These are phyloP conservation scores for Claviceps capensis DNA, from an alignment of 2,329 filamentous ascomycete genomes.

Conservation along the genomic window DNA sequence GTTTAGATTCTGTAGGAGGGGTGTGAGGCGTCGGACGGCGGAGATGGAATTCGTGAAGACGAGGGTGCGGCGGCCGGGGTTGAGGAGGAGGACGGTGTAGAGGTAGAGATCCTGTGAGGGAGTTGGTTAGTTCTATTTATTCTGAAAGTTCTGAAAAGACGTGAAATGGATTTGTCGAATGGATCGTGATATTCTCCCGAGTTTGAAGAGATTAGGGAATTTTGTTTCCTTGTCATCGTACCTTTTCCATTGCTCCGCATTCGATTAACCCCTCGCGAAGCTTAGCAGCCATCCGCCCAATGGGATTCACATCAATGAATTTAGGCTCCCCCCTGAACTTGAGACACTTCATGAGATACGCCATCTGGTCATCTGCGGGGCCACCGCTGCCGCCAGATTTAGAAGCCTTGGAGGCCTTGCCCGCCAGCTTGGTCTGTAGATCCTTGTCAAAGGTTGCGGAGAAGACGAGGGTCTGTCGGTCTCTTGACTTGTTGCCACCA, in stretches of 20 bases:
- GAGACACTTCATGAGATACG: conserved; percentile 80
- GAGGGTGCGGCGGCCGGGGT: conserved; percentile 67
- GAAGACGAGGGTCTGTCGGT: conserved; percentile 84
- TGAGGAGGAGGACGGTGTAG: conserved; percentile 73
- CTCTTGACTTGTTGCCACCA: conserved; percentile 31
- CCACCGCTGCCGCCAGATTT: conserved; percentile 23
- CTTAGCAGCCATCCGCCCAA: conserved; percentile 73
- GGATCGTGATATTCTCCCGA: neutral
- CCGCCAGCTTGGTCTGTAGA: conserved; percentile 78
- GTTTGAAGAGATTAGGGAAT: neutral
- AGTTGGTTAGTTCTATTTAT: conserved; percentile 9
- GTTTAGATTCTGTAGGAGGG: conserved; percentile 70
- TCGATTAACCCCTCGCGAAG: conserved; percentile 85
- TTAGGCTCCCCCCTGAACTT: conserved; percentile 78
- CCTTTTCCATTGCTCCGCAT: conserved; percentile 87
- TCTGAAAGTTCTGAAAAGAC: neutral
- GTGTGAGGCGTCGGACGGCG: conserved; percentile 72
- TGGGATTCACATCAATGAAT: conserved; percentile 84
- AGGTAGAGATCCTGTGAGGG: conserved; percentile 65
- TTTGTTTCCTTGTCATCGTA: conserved; percentile 18
- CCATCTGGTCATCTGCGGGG: conserved; percentile 66
- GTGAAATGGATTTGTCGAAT: neutral
- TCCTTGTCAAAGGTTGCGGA: conserved; percentile 91
- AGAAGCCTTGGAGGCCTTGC: conserved; percentile 42
- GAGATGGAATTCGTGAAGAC: conserved; percentile 96